These are phyloP conservation scores for Alternaria dauci DNA, from an alignment of 2,329 filamentous ascomycete species.

Conservation along the genomic window DNA sequence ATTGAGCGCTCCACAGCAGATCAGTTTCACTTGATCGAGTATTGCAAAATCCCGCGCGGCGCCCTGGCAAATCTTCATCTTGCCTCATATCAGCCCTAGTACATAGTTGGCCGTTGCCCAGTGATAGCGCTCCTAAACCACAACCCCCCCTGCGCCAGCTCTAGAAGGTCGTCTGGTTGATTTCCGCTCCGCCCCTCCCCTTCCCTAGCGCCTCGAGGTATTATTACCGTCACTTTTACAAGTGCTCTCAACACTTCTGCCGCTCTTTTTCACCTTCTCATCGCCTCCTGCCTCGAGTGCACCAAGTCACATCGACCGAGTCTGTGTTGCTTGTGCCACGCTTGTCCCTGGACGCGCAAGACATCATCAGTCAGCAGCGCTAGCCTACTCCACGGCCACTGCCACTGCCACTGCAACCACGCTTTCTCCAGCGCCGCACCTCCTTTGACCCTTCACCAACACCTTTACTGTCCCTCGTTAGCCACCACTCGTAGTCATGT, in stretches of 20 bases:
- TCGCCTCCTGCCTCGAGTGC: slow-evolving; percentile 29
- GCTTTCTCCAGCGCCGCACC: slow-evolving; percentile 26
- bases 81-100: slow-evolving; percentile 10
- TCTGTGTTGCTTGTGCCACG: slow-evolving; percentile 37
- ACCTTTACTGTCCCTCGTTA: slow-evolving; percentile 33
- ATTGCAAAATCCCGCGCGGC: slow-evolving; percentile 26
- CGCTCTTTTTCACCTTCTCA: slow-evolving; percentile 34
- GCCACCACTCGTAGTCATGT: slow-evolving; percentile 58
- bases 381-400: slow-evolving; percentile 10
- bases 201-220: slow-evolving; percentile 35
- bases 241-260: slow-evolving; percentile 31
- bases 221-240: slow-evolving; percentile 34
- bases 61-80: slow-evolving; percentile 30
- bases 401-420: slow-evolving; percentile 14
- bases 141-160: slow-evolving; percentile 27
- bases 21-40: slow-evolving; percentile 42
- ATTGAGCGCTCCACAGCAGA: slow-evolving; percentile 35
- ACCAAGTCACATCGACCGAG: slow-evolving; percentile 21
- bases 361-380: slow-evolving; percentile 34
- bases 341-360: slow-evolving; percentile 21
- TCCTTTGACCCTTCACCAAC: slow-evolving; percentile 27
- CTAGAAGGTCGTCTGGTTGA: slow-evolving; percentile 25
- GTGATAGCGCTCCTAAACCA: slow-evolving; percentile 21
- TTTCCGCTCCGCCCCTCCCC: slow-evolving; percentile 46
- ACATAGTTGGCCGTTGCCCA: slow-evolving; percentile 27